Evolutionary conservation across 208 protist genomes (phyloP).

Genomic region (Acanthamoeba culbertsoni): DNA sequence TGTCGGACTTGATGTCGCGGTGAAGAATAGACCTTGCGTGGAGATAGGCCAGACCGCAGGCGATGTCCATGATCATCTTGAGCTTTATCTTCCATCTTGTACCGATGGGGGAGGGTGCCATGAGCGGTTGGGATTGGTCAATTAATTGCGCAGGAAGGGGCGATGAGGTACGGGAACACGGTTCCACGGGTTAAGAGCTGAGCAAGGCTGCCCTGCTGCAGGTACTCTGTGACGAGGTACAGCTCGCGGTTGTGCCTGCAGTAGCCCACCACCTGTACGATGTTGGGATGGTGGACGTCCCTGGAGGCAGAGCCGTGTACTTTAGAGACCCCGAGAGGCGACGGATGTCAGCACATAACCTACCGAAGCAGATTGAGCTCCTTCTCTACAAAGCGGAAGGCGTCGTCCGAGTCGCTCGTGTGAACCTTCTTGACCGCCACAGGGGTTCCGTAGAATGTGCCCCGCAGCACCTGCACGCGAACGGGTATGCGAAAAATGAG

Average conservation of each 20-base stretch:
- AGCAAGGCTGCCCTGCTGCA: not conserved
- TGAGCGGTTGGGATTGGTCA: too few relatives aligned
- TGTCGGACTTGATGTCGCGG: slow-evolving; percentile 6
- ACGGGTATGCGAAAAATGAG: too few relatives aligned
- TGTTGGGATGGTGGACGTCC: slow-evolving; percentile 33
- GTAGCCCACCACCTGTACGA: not conserved
- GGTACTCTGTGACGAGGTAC: slow-evolving; percentile 18
- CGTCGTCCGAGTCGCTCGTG: not conserved
- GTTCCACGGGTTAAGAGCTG: not conserved
- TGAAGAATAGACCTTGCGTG: slow-evolving; percentile 13
- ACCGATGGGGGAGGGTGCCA: not conserved
- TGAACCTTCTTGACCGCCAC: not conserved
- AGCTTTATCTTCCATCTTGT: not conserved
- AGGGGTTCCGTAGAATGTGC: not conserved
- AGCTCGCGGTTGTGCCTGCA: slow-evolving; percentile 31
- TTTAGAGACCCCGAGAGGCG: too few relatives aligned
- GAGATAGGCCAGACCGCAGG: slow-evolving; percentile 42
- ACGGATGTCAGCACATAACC: too few relatives aligned
- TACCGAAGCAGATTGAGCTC: slow-evolving; percentile 30
- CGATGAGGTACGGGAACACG: not conserved
- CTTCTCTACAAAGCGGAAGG: not conserved
- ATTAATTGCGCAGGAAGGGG: not conserved
- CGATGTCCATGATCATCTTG: slow-evolving; percentile 10
- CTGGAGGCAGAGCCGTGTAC: too few relatives aligned
- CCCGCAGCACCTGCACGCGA: not conserved